Evolutionary conservation across 192 early-diverging fungal species (phyloP).

Genomic region (Entomortierella beljakovae): DNA sequence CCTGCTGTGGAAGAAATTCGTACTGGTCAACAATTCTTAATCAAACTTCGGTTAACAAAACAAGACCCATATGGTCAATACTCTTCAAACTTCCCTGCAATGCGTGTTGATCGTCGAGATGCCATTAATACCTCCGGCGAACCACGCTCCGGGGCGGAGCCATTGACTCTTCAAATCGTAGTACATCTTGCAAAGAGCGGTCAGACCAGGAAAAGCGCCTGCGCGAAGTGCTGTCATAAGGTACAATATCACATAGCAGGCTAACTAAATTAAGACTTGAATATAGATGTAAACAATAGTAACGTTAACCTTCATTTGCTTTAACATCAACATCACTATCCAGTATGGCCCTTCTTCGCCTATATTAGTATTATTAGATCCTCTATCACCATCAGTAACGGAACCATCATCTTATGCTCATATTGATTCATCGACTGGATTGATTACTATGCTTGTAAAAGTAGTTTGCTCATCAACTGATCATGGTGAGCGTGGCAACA

Average conservation of each 20-base stretch:
- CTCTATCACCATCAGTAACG: constrained; percentile 41
- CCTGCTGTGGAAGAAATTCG: constrained; percentile 32
- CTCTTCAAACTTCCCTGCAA: constrained; percentile 22
- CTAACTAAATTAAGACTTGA: too few relatives aligned
- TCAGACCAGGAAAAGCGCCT: constrained; percentile 40
- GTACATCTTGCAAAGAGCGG: constrained; percentile 43
- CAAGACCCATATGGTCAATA: neutral
- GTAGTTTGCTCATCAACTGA: constrained; percentile 49
- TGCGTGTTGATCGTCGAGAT: constrained; percentile 47
- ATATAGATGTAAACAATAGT: too few relatives aligned
- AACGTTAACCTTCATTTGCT: too few relatives aligned
- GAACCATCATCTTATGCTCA: constrained; percentile 36
- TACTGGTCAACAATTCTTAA: constrained; percentile 51
- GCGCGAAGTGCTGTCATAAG: constrained; percentile 54
- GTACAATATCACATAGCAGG: neutral
- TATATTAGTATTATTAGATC: constrained; percentile 41
- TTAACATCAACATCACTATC: neutral
- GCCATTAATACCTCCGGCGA: constrained; percentile 52
- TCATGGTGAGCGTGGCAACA: constrained; percentile 49
- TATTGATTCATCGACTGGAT: constrained; percentile 33
- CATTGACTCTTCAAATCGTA: constrained; percentile 41
- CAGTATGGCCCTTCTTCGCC: constrained; percentile 49
- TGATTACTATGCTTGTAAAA: constrained; percentile 40
- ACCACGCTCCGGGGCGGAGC: constrained; percentile 31
- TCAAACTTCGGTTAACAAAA: constrained; percentile 28